Evolutionary conservation across 176 grass and related monocot species (phyloP).

Genomic region (Microstegium vimineum): DNA sequence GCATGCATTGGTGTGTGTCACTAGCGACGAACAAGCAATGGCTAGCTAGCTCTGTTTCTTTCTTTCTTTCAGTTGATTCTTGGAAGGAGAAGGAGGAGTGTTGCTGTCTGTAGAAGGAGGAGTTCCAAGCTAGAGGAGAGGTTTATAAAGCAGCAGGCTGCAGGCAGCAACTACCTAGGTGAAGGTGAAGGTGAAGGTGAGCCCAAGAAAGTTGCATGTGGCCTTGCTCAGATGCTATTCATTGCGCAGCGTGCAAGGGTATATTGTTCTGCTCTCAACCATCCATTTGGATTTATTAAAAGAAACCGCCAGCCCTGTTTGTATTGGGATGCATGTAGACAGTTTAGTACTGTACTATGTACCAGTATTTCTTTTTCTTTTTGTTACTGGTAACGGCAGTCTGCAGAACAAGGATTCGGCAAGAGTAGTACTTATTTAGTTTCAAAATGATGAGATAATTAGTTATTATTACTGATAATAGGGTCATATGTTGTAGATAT

Average conservation of each 20-base stretch:
- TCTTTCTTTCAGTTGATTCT: not conserved
- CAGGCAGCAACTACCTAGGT: not conserved
- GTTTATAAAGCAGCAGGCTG: slow-evolving; percentile 28
- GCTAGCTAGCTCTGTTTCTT: not conserved
- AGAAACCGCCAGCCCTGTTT: not conserved
- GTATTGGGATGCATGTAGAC: not conserved
- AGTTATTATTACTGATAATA: not conserved
- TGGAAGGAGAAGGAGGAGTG: not conserved
- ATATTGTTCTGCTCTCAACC: slow-evolving; percentile 23
- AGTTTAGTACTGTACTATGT: not conserved
- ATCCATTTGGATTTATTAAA: slow-evolving; percentile 28
- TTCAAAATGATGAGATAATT: not conserved
- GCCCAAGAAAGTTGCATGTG: slow-evolving; percentile 37
- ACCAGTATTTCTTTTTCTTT: not conserved
- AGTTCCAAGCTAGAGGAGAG: not conserved
- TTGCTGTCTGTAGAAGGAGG: slow-evolving; percentile 1
- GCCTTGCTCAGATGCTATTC: slow-evolving; percentile 25
- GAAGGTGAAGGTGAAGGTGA: too few species aligned
- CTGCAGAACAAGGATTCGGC: not conserved
- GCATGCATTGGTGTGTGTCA: slow-evolving; percentile 22
- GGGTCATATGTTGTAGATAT: too few species aligned
- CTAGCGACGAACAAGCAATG: not conserved
- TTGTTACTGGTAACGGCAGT: not conserved
- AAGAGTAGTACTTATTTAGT: not conserved
- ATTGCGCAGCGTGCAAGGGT: slow-evolving; percentile 3